These are phyloP conservation scores for Lobosporangium transversale DNA, from an alignment of 192 early-diverging fungal genomes.

Conservation along the genomic window DNA sequence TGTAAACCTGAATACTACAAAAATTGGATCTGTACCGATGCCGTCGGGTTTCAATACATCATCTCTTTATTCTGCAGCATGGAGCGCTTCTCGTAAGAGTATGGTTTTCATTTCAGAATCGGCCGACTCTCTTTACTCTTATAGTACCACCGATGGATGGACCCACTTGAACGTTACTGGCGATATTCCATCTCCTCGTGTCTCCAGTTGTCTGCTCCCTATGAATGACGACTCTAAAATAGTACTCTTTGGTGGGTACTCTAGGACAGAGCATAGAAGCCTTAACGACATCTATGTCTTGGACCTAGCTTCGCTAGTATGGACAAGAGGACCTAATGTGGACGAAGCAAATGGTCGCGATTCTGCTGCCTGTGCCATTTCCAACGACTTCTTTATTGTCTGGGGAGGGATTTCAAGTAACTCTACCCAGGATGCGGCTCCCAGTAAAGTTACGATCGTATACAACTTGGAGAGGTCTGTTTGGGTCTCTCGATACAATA, in stretches of 20 bases:
- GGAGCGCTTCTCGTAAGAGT: not conserved
- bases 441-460: not conserved
- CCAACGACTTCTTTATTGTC: conserved; percentile 15
- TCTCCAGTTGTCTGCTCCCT: not conserved
- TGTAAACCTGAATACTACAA: not conserved
- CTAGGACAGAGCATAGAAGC: not conserved
- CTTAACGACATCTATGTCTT: conserved; percentile 20
- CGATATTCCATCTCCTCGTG: not conserved
- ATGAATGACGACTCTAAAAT: conserved; percentile 13
- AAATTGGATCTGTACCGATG: not conserved
- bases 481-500: not conserved
- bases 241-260: conserved; percentile 28
- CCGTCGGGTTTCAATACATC: not conserved
- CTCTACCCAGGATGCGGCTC: not conserved
- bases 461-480: not conserved
- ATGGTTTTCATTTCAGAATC: not conserved
- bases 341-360: not conserved
- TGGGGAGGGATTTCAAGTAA: conserved; percentile 16
- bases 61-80: not conserved
- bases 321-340: conserved; percentile 13
- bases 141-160: not conserved
- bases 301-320: conserved; percentile 10
- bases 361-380: conserved; percentile 14
- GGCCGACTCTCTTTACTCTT: not conserved
- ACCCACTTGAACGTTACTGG: not conserved